phyloP scores from a whole-genome alignment of 805 yeast genomes.

The Zygosaccharomyces bisporus region DNA sequence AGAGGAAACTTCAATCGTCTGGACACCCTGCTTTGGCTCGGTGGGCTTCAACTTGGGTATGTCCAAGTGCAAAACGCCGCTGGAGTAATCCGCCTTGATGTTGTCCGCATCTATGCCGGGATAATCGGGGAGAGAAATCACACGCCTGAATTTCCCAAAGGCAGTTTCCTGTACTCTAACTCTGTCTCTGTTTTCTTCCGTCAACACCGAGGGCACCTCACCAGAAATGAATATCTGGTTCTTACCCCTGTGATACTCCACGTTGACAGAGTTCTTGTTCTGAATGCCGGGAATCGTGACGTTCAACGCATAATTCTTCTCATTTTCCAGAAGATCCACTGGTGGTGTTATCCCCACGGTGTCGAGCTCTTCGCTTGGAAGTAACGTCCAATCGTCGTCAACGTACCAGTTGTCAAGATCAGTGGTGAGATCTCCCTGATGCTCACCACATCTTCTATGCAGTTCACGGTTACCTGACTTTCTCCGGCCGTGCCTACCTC shows the following conservation, averaged over 20 bases:
- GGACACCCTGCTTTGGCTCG: constrained; percentile 17
- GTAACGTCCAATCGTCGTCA: constrained; percentile 29
- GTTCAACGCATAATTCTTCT: constrained; percentile 40
- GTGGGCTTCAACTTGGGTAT: constrained; percentile 40
- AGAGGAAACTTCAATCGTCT: constrained; percentile 31
- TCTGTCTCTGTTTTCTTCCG: constrained; percentile 21
- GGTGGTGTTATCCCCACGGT: constrained; percentile 39
- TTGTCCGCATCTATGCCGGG: constrained; percentile 42
- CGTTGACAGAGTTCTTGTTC: constrained; percentile 39
- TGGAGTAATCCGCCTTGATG: constrained; percentile 44
- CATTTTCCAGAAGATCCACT: constrained; percentile 45
- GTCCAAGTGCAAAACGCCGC: constrained; percentile 43
- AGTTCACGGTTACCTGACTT: not conserved
- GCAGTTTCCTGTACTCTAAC: constrained; percentile 37
- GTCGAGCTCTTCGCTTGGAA: constrained; percentile 25
- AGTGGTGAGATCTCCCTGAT: not conserved
- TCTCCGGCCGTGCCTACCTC: not conserved
- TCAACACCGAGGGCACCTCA: constrained; percentile 35
- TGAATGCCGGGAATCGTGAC: constrained; percentile 48
- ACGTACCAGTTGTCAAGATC: constrained; percentile 22
- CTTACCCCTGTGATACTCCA: constrained; percentile 46
- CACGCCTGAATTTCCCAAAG: constrained; percentile 42
- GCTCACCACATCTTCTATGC: not conserved
- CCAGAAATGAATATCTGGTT: constrained; percentile 45
- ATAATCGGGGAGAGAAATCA: constrained; percentile 38